Conservation (phyloP, 495 filamentous ascomycete genomes). For the Thozetella sp. region DNA sequence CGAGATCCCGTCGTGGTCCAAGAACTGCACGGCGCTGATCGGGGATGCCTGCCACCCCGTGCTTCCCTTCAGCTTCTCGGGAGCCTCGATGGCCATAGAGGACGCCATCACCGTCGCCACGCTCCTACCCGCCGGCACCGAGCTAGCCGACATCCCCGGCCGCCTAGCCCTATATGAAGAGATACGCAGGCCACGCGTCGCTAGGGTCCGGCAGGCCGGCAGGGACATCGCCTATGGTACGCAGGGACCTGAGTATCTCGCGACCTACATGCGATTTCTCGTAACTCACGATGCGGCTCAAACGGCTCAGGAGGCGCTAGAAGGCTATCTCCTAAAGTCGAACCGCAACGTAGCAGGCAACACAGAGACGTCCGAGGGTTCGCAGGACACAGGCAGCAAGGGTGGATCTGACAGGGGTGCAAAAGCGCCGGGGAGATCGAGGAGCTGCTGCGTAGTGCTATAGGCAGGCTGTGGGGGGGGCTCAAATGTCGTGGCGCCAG, state of each 20-base stretch:
- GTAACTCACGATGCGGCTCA: neutral
- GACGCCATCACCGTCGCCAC: constrained; percentile 55
- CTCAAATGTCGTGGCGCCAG: no score
- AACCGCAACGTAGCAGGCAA: no score
- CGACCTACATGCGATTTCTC: neutral
- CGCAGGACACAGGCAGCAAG: neutral
- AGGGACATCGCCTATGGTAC: neutral
- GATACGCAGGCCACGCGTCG: constrained; percentile 24
- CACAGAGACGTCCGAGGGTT: no score
- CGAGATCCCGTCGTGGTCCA: constrained; percentile 49
- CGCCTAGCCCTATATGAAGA: constrained; percentile 55
- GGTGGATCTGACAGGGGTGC: no score
- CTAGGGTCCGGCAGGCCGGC: neutral
- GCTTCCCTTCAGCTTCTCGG: constrained; percentile 45
- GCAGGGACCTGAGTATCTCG: neutral
- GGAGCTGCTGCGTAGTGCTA: no score
- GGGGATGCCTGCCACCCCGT: constrained; percentile 68
- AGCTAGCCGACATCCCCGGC: constrained; percentile 36
- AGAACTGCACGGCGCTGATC: constrained; percentile 48
- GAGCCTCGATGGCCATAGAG: constrained; percentile 57
- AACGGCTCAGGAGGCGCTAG: neutral
- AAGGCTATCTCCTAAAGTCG: neutral
- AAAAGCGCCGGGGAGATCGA: no score
- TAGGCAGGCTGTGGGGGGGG: no score
- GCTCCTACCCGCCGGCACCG: constrained; percentile 45